Conservation (phyloP, 2,329 filamentous ascomycete genomes). For the Fusarium vanettenii region DNA sequence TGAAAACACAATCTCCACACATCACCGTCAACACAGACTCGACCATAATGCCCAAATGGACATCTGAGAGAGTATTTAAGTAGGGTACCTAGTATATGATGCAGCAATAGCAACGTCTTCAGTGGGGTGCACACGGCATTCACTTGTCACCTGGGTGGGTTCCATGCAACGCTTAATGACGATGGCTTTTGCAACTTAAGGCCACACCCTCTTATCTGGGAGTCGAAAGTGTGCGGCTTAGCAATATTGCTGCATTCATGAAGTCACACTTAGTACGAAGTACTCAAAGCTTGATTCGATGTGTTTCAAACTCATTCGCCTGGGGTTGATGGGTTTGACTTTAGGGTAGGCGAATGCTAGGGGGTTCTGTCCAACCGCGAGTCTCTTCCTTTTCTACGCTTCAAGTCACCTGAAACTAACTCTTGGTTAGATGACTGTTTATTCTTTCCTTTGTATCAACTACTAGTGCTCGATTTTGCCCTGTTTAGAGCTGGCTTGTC, state of each 20-base stretch:
- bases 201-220: too few species aligned
- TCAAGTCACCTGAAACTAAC: background rate
- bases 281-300: background rate
- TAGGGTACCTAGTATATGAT: too few species aligned
- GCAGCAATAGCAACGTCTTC: too few species aligned
- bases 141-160: too few species aligned
- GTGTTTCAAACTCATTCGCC: background rate
- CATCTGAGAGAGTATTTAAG: too few species aligned
- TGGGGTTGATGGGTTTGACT: background rate
- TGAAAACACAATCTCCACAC: background rate
- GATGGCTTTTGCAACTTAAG: background rate
- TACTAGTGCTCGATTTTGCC: too few species aligned
- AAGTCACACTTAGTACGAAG: background rate
- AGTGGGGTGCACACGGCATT: too few species aligned
- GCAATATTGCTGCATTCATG: accelerated
- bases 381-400: too few species aligned
- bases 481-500: too few species aligned
- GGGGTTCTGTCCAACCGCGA: too few species aligned
- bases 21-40: background rate
- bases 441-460: background rate
- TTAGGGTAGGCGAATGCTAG: background rate
- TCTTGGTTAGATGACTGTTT: background rate
- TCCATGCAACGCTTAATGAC: too few species aligned
- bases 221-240: background rate
- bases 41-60: background rate